Conservation (phyloP, 139 green algal species). For the Micromonas pusilla region DNA sequence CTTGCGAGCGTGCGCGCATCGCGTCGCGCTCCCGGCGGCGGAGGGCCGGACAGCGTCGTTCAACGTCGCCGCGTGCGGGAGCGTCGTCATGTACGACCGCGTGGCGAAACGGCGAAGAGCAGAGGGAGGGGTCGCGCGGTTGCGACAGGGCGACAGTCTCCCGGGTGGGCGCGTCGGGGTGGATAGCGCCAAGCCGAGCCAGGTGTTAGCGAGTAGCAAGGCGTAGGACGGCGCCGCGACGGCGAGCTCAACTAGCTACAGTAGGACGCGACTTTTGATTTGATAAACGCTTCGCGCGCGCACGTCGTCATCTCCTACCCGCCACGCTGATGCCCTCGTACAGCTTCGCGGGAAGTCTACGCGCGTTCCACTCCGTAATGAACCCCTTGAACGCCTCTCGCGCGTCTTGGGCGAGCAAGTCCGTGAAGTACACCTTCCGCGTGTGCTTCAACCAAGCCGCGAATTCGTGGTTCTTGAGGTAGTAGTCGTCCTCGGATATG, state of each 20-base stretch:
- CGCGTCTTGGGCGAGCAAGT: slow-evolving; percentile 45
- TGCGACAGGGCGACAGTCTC: not conserved
- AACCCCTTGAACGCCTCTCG: slow-evolving; percentile 53
- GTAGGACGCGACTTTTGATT: too few species aligned
- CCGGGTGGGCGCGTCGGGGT: not conserved
- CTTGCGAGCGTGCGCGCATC: not conserved
- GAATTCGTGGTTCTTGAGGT: slow-evolving; percentile 52
- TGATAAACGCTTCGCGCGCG: too few species aligned
- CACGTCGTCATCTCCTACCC: slow-evolving; percentile 8
- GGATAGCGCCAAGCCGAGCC: not conserved
- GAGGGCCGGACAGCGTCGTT: not conserved
- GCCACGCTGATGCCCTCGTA: slow-evolving; percentile 44
- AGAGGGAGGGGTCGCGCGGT: not conserved
- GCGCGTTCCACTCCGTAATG: slow-evolving; percentile 48
- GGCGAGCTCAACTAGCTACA: too few species aligned
- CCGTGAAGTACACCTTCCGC: slow-evolving; percentile 24
- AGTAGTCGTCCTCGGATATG: slow-evolving; percentile 51
- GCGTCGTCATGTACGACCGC: slow-evolving; percentile 11
- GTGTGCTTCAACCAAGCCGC: slow-evolving; percentile 49
- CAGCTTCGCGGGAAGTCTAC: slow-evolving; percentile 35
- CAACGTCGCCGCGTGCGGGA: slow-evolving; percentile 7
- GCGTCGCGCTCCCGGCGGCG: not conserved
- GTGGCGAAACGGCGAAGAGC: not conserved
- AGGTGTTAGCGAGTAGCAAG: too few species aligned
- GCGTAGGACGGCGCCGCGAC: too few species aligned